Percentiles rank a stretch among this genome's conserved stretches.
Conservation (phyloP, 1,284 basidiomycete genomes). For the Blastosporella zonata region DNA sequence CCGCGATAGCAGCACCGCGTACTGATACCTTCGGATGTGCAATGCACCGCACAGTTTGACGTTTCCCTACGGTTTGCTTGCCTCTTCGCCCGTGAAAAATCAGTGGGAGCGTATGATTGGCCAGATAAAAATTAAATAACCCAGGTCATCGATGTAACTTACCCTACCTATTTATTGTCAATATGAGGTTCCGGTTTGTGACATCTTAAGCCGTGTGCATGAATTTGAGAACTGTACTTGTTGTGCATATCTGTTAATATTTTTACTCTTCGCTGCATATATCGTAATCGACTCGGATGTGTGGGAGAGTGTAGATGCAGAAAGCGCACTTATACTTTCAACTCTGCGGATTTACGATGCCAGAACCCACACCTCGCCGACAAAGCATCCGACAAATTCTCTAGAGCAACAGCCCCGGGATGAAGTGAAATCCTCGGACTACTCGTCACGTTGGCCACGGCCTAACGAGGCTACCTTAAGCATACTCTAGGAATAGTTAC, state of each 20-base stretch:
- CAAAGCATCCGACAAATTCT: constrained; percentile 9
- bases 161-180: constrained; percentile 9
- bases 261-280: too few relatives aligned
- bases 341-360: constrained; percentile 25
- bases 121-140: constrained; percentile 17
- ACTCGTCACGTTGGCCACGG: constrained; percentile 4
- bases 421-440: constrained; percentile 20
- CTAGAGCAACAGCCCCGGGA: constrained; percentile 18
- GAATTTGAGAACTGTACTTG: too few relatives aligned
- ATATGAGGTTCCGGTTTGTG: constrained; percentile 7
- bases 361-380: constrained; percentile 26
- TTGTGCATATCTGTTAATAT: too few relatives aligned
- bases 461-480: background rate
- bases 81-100: background rate
- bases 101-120: background rate
- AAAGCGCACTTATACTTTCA: constrained; percentile 19
- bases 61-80: background rate
- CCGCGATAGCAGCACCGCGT: background rate
- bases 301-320: too few relatives aligned
- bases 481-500: background rate
- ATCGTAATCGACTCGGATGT: too few relatives aligned
- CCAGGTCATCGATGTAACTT: constrained; percentile 13
- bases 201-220: too few relatives aligned
- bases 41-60: background rate
- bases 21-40: background rate